Percentiles rank a stretch among this genome's conserved stretches.
These are phyloP conservation scores for Cajanus cajan DNA, from an alignment of 306 rosid genomes.

Conservation along the genomic window DNA sequence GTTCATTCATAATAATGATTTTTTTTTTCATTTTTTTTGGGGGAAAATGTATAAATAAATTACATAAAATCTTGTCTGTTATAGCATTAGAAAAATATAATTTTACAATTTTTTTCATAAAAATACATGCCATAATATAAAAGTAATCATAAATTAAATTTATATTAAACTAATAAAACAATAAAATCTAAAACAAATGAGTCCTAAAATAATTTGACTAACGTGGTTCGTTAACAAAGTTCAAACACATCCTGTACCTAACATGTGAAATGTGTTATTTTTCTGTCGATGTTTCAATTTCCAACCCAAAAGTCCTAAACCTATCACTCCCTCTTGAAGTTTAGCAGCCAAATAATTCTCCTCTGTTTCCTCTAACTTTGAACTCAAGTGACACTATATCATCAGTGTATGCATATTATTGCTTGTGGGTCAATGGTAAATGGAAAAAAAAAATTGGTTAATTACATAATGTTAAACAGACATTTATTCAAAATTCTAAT, in stretches of 20 bases:
- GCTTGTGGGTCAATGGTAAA: not conserved
- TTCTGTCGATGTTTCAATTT: not conserved
- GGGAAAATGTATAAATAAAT: not conserved
- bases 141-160: not conserved
- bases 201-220: not conserved
- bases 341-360: not conserved
- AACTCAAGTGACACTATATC: not conserved
- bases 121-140: not conserved
- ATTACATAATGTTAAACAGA: not conserved
- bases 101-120: not conserved
- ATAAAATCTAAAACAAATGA: not conserved
- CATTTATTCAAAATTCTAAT: too few relatives aligned
- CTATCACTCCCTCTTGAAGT: not conserved
- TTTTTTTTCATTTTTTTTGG: not conserved
- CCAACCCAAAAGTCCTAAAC: not conserved
- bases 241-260: slow-evolving; percentile 25
- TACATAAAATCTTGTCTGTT: not conserved
- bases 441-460: not conserved
- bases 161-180: not conserved
- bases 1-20: not conserved
- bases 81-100: not conserved
- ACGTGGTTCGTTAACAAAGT: not conserved
- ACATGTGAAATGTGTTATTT: slow-evolving; percentile 20
- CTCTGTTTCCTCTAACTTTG: not conserved
- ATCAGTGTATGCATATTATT: not conserved